Conservation (phyloP, 2,329 filamentous ascomycete genomes). For the Claviceps digitariae region DNA sequence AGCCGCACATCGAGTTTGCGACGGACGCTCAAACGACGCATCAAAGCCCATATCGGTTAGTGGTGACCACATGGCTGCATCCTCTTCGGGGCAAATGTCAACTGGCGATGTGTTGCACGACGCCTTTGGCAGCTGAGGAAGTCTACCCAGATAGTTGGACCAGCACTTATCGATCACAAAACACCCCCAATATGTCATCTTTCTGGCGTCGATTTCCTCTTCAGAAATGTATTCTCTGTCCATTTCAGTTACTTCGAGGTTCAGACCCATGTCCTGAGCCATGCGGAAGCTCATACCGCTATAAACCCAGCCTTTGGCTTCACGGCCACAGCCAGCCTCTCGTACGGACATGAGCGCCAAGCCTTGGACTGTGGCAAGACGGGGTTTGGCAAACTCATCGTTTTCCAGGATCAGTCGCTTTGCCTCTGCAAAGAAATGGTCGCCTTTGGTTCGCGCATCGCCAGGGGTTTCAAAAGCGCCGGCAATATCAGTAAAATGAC, state of each 20-base stretch:
- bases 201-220: constrained; percentile 73
- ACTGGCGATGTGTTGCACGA: constrained; percentile 78
- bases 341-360: constrained; percentile 90
- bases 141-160: constrained; percentile 89
- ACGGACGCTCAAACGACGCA: constrained; percentile 60
- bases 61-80: constrained; percentile 73
- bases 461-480: constrained; percentile 58
- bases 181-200: constrained; percentile 94
- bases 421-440: constrained; percentile 91
- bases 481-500: constrained; percentile 72
- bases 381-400: constrained; percentile 83
- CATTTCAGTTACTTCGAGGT: constrained; percentile 63
- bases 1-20: constrained; percentile 68
- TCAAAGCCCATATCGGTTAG: constrained; percentile 76
- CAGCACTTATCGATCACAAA: constrained; percentile 98
- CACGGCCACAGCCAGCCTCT: constrained; percentile 85
- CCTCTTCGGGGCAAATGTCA: constrained; percentile 82
- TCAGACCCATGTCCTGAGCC: constrained; percentile 86
- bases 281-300: constrained; percentile 97
- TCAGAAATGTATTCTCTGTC: constrained; percentile 52
- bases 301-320: constrained; percentile 96
- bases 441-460: constrained; percentile 75
- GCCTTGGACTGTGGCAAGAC: constrained; percentile 82
- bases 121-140: constrained; percentile 71
- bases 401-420: constrained; percentile 82